Percentiles rank a stretch among this genome's conserved stretches.
These are phyloP conservation scores for Sphagnum magellanicum DNA, from an alignment of 228 moss, liverwort and hornwort genomes.

Conservation along the genomic window DNA sequence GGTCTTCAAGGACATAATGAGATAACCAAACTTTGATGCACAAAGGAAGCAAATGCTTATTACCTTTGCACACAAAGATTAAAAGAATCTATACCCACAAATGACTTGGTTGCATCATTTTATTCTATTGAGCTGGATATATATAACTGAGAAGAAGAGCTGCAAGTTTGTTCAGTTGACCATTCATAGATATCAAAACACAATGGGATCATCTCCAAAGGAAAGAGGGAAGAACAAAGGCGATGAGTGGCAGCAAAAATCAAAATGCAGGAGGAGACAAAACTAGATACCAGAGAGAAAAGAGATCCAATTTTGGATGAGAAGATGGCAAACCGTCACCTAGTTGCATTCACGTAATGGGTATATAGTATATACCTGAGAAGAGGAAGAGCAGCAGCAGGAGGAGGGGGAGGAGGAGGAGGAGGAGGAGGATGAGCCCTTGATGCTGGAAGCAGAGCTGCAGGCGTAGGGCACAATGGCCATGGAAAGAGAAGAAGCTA, in stretches of 20 bases:
- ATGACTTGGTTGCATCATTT: no score
- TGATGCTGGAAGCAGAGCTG: constrained; percentile 14
- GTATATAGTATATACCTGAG: not conserved
- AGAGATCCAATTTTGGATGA: not conserved
- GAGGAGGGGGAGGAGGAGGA: no score
- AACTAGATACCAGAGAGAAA: not conserved
- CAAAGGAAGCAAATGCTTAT: no score
- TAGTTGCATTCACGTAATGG: not conserved
- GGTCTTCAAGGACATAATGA: no score
- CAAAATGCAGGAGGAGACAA: not conserved
- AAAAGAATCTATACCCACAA: no score
- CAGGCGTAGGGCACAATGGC: constrained; percentile 6
- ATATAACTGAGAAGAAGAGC: not conserved
- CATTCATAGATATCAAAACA: not conserved
- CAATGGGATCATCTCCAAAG: no score
- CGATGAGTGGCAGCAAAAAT: not conserved
- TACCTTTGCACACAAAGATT: no score
- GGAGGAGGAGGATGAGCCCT: not conserved
- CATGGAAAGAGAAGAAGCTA: constrained; percentile 4
- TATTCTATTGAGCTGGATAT: no score
- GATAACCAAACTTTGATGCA: no score
- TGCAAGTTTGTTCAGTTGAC: not conserved
- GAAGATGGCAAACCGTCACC: not conserved
- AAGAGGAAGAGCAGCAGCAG: not conserved
- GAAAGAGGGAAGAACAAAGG: no score